phyloP scores from a whole-genome alignment of 148 eudicot species.

The Spergularia marina region DNA sequence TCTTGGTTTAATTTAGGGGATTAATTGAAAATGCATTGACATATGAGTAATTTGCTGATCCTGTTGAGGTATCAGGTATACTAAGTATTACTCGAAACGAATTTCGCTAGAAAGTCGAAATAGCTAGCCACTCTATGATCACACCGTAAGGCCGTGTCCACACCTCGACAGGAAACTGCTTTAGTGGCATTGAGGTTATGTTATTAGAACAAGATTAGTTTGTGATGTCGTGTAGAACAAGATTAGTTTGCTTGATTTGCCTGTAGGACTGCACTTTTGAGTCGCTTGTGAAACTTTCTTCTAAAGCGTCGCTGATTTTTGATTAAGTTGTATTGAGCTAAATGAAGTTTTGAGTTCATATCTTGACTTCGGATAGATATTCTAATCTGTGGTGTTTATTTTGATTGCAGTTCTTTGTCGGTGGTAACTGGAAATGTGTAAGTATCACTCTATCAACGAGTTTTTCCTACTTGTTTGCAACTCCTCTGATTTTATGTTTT shows the following conservation, averaged over 20 bases:
- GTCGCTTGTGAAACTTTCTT: not conserved
- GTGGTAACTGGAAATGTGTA: conserved; percentile 99
- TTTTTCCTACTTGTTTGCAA: not conserved
- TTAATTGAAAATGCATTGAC: too few relatives aligned
- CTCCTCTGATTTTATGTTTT: too few relatives aligned
- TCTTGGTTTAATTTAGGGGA: too few relatives aligned
- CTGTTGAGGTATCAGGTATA: too few relatives aligned
- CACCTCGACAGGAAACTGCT: not conserved
- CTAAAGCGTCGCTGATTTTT: not conserved
- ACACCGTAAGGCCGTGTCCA: too few relatives aligned
- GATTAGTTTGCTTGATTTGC: not conserved
- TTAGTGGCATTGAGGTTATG: not conserved
- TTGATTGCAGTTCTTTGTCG: conserved; percentile 91
- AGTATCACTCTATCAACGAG: conserved; percentile 31
- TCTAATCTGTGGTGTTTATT: conserved; percentile 26
- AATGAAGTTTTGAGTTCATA: not conserved
- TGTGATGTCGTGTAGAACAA: not conserved
- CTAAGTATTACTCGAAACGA: too few relatives aligned
- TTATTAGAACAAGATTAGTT: not conserved
- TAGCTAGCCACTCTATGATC: too few relatives aligned
- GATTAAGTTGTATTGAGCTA: too few relatives aligned
- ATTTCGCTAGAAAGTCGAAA: too few relatives aligned
- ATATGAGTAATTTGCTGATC: too few relatives aligned
- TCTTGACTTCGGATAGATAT: not conserved
- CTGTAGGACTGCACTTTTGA: not conserved